Evolutionary conservation across 768 basidiomycete species (phyloP).

Genomic region (Boletus fagicola): DNA sequence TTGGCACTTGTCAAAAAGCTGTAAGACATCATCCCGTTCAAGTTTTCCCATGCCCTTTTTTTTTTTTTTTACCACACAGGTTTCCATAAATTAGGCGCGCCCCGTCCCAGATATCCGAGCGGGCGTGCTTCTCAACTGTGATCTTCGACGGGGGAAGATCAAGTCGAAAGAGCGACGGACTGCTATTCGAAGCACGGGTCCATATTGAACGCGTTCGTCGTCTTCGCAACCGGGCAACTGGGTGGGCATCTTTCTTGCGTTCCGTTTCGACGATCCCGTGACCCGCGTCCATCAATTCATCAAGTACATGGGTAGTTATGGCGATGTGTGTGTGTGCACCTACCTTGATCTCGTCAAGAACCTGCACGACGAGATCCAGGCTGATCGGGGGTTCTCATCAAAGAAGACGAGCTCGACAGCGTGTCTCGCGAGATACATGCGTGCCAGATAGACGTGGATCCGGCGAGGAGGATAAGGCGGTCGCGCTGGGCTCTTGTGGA

Average conservation of each 20-base stretch:
- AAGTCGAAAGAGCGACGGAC: conserved; percentile 30
- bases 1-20: conserved; percentile 43
- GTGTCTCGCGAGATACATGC: conserved; percentile 40
- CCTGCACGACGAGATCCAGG: background rate
- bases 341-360: background rate
- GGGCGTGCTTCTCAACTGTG: conserved; percentile 37
- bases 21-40: conserved; percentile 69
- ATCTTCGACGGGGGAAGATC: conserved; percentile 45
- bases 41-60: background rate
- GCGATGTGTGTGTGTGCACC: background rate
- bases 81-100: background rate
- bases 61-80: background rate
- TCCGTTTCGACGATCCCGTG: background rate
- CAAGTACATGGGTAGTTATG: conserved; percentile 1
- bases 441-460: background rate
- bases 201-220: conserved; percentile 39
- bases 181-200: conserved; percentile 20
- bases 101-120: conserved; percentile 28
- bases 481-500: background rate
- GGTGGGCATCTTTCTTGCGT: background rate
- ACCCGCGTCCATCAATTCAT: background rate
- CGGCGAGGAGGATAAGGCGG: background rate
- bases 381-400: conserved; percentile 25
- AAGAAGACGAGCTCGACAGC: conserved; percentile 24
- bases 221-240: conserved; percentile 8